phyloP scores from a whole-genome alignment of 129 eudicot genomes.

The Escallonia rubra region DNA sequence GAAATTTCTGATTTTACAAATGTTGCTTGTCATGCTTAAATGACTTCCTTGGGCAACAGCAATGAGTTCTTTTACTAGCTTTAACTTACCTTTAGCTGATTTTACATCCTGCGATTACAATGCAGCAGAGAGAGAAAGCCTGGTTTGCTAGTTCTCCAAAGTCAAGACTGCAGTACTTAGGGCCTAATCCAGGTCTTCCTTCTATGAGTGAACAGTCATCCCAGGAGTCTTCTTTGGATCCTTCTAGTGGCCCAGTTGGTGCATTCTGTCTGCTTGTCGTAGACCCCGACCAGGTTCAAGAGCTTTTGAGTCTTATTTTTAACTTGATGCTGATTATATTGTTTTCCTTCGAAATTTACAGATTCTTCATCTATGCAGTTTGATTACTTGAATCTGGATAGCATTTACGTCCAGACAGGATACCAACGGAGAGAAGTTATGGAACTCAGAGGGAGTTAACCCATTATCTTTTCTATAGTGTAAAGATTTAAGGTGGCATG shows the following conservation, averaged over 20 bases:
- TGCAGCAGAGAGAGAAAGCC: conserved; percentile 84
- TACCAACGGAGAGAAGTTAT: conserved; percentile 39
- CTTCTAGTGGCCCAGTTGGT: conserved; percentile 63
- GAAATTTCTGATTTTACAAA: too few relatives aligned
- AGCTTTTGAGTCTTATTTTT: conserved; percentile 4
- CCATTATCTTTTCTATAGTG: conserved; percentile 29
- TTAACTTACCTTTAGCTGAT: neutral
- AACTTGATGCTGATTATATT: neutral
- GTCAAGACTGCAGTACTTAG: conserved; percentile 77
- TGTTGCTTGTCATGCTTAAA: too few relatives aligned
- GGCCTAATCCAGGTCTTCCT: conserved; percentile 80
- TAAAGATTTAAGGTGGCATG: conserved; percentile 1
- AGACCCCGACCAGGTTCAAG: conserved; percentile 73
- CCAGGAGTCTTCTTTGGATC: conserved; percentile 49
- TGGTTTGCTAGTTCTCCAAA: conserved; percentile 89
- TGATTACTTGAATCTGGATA: conserved; percentile 77
- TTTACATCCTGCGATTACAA: neutral
- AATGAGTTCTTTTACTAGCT: neutral
- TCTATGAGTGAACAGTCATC: conserved; percentile 43
- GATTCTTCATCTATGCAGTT: conserved; percentile 40
- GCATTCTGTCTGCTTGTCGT: conserved; percentile 83
- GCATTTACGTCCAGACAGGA: conserved; percentile 31
- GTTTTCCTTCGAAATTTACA: neutral
- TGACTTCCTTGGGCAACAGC: neutral
- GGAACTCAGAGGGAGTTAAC: conserved; percentile 64